Evolutionary conservation across 768 basidiomycete genomes (phyloP).

Genomic region (Lentinula sp.): DNA sequence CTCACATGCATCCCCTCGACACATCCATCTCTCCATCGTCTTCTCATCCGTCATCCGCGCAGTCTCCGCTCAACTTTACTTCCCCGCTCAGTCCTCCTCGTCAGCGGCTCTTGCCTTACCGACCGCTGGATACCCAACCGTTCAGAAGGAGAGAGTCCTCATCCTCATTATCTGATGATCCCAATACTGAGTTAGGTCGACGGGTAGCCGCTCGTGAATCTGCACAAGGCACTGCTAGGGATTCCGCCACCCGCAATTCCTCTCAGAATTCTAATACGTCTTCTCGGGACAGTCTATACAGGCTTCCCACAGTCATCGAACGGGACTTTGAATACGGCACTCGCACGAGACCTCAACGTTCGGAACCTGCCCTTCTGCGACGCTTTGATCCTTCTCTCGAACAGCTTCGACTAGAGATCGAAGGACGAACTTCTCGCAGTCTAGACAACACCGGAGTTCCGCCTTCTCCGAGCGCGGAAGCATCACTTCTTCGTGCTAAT

Average conservation of each 20-base stretch:
- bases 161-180: constrained; percentile 21
- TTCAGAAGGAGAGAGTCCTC: constrained; percentile 17
- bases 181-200: constrained; percentile 30
- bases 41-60: constrained; percentile 10
- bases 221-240: constrained; percentile 14
- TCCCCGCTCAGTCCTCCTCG: constrained; percentile 14
- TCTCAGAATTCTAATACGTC: neutral
- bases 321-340: constrained; percentile 18
- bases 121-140: constrained; percentile 18
- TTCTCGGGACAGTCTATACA: constrained; percentile 8
- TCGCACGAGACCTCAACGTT: constrained; percentile 15
- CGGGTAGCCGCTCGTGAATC: constrained; percentile 34
- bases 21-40: constrained; percentile 4
- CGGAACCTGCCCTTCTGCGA: constrained; percentile 13
- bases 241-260: neutral
- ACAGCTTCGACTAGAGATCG: constrained; percentile 6
- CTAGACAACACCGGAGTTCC: constrained; percentile 10
- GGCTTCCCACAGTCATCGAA: constrained; percentile 16
- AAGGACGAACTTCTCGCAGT: constrained; percentile 13
- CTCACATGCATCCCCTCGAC: constrained; percentile 5
- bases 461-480: constrained; percentile 1
- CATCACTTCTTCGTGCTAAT: neutral
- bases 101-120: constrained; percentile 15
- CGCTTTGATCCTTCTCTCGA: constrained; percentile 8
- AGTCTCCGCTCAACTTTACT: constrained; percentile 13